Evolutionary conservation across 2,329 filamentous ascomycete genomes (phyloP).

Genomic region (Calonectria hawksworthii): DNA sequence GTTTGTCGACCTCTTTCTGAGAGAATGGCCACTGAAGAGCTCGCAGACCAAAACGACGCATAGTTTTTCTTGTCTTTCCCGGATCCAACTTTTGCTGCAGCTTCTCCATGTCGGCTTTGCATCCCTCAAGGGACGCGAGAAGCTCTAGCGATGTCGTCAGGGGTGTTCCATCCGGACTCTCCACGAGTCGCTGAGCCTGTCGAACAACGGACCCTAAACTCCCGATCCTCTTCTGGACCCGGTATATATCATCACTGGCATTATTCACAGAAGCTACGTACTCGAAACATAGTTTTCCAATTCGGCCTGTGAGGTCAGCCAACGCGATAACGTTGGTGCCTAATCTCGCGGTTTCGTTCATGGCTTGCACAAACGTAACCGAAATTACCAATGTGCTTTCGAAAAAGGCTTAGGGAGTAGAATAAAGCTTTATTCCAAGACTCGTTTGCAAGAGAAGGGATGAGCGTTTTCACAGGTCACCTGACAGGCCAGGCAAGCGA

Average conservation of each 20-base stretch:
- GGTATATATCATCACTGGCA: neutral
- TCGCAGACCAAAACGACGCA: too few species aligned
- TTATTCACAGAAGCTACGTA: neutral
- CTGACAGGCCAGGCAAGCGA: neutral
- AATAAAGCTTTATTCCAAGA: neutral
- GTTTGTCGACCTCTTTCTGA: neutral
- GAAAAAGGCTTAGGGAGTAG: neutral
- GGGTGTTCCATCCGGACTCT: too few species aligned
- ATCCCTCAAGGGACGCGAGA: too few species aligned
- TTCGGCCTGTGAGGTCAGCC: neutral
- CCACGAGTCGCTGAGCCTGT: too few species aligned
- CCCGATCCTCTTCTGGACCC: neutral
- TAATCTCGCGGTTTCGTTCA: too few species aligned
- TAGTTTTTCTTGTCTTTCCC: too few species aligned
- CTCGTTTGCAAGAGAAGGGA: neutral
- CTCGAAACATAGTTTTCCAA: neutral
- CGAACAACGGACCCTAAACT: too few species aligned
- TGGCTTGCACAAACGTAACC: too few species aligned
- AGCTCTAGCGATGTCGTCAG: too few species aligned
- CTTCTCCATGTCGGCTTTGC: too few species aligned
- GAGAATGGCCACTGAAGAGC: neutral
- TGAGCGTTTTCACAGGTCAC: neutral
- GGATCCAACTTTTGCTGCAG: too few species aligned
- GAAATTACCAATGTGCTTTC: neutral
- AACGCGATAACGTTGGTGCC: neutral